phyloP scores from a whole-genome alignment of 208 protist species.

The Novymonas esmeraldas region DNA sequence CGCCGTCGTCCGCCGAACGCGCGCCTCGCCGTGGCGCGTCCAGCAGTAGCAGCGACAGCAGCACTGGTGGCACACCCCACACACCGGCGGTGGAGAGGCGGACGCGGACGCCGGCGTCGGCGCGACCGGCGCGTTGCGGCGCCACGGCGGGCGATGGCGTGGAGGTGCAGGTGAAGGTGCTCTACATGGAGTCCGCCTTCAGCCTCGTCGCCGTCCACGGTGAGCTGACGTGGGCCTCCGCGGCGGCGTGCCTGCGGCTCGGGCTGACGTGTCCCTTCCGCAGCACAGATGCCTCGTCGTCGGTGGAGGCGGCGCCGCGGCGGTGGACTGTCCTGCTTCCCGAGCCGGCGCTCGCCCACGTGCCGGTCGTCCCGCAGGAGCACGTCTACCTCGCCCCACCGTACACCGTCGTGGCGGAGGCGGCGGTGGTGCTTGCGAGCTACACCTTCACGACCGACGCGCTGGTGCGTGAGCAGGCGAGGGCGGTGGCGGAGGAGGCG shows the following conservation, averaged over 20 bases:
- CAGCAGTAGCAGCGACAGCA: too few relatives aligned
- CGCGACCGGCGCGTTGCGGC: not conserved
- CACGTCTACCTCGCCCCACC: slow-evolving; percentile 62
- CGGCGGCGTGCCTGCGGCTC: slow-evolving; percentile 17
- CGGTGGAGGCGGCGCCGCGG: not conserved
- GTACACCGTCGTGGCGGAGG: slow-evolving; percentile 45
- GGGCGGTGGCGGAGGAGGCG: slow-evolving; percentile 1
- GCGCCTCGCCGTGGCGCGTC: too few relatives aligned
- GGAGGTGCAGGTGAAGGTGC: slow-evolving; percentile 34
- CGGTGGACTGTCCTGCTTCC: slow-evolving; percentile 59
- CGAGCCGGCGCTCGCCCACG: slow-evolving; percentile 36
- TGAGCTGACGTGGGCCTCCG: slow-evolving; percentile 25
- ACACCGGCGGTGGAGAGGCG: not conserved
- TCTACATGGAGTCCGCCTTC: slow-evolving; percentile 34
- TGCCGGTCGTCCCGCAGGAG: slow-evolving; percentile 35
- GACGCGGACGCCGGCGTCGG: not conserved
- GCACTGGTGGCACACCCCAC: not conserved
- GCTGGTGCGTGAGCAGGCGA: slow-evolving; percentile 30
- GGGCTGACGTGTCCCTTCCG: slow-evolving; percentile 1
- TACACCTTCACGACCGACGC: slow-evolving; percentile 66
- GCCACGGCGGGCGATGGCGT: slow-evolving; percentile 7
- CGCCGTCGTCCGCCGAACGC: too few relatives aligned
- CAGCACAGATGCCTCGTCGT: not conserved
- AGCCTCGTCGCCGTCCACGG: slow-evolving; percentile 36
- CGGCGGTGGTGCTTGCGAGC: slow-evolving; percentile 43